Evolutionary conservation across 1,284 basidiomycete species (phyloP), one percentile per base, ranked within the genome.

Genomic region (Tilletia caries): DNA sequence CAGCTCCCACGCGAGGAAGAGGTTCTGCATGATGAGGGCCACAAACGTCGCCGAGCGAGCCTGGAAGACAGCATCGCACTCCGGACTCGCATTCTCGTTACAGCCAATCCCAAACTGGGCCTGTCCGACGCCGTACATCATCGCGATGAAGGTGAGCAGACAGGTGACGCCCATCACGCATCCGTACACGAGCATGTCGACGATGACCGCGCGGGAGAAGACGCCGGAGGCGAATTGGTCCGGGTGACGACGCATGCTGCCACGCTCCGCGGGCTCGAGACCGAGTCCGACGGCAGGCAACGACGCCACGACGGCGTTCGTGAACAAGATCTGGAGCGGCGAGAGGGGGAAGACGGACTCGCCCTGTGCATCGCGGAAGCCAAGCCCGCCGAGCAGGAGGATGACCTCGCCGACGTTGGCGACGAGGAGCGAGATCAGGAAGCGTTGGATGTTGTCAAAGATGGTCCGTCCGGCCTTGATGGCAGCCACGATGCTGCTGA

Each of bases 371-470:
- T 80, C 79, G 15, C 75, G 75, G 25, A 80, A 73, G 66, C 75
- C 79, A 0, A 80, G 72, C 67, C 78, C 79, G 43, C 77, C 73
- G 43, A 80, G 73, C 0, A 80, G 74, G 65, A 79, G 68, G 34
- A 80, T 72, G 65, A 78, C 78, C 67, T 80, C 78, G 43, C 75
- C 79, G 5, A 80, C 78, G 68, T 80, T 80, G 69, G 76, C 72
- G 46, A 78, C 77, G 33, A 80, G 68, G 34, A 80, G 68, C 37
- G 76, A 76, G 67, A 80, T 77, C 27, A 79, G 67, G 72, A 80
- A 80, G 29, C 75, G 74, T 68, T 79, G 76, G 34, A 81, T 81
- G 67, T 79, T 79, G 67, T 80, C 77, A 64, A 81, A 79, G 69
- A 80, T 75, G 43, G 75, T 76, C 54, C 79, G 69, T 10, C 79